These are phyloP conservation scores for Tuctoria greenei DNA, from an alignment of 176 grass and related monocot genomes.

Conservation along the genomic window DNA sequence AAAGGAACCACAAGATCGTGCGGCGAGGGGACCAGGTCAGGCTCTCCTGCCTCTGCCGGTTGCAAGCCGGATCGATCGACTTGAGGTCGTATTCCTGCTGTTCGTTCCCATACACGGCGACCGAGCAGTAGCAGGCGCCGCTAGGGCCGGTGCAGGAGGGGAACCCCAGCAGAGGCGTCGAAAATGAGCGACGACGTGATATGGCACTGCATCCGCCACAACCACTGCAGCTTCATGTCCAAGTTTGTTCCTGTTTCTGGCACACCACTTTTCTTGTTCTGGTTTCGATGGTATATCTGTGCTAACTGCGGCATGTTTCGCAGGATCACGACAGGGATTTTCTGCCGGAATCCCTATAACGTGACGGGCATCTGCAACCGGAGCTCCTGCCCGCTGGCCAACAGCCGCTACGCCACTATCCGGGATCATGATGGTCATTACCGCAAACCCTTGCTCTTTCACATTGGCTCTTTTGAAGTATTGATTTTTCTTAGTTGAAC, in stretches of 20 bases:
- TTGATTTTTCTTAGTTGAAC: background rate
- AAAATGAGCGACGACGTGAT: conserved; percentile 71
- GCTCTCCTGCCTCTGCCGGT: too few relatives aligned
- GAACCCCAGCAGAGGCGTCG: background rate
- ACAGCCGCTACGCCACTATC: conserved; percentile 77
- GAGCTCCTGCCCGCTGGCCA: conserved; percentile 76
- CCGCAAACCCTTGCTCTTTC: background rate
- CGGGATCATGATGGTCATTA: conserved; percentile 58
- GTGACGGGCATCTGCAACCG: conserved; percentile 73
- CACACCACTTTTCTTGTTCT: too few relatives aligned
- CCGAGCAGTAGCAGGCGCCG: background rate
- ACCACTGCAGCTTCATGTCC: conserved; percentile 68
- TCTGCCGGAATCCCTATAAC: conserved; percentile 75
- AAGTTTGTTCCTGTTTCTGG: conserved; percentile 34
- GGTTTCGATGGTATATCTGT: too few relatives aligned
- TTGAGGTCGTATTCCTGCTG: too few relatives aligned
- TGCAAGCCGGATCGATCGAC: too few relatives aligned
- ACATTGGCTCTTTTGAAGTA: background rate
- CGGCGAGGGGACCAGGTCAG: too few relatives aligned
- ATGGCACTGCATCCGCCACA: conserved; percentile 56
- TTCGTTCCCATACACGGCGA: background rate
- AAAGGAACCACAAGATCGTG: too few relatives aligned
- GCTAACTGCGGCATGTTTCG: background rate
- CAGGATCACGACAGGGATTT: conserved; percentile 59
- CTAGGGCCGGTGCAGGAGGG: too few relatives aligned